A percentile compares a stretch with the other conserved stretches of the same genome.
Conservation (phyloP, 495 filamentous ascomycete species). For the Polyplosphaeria fusca region DNA sequence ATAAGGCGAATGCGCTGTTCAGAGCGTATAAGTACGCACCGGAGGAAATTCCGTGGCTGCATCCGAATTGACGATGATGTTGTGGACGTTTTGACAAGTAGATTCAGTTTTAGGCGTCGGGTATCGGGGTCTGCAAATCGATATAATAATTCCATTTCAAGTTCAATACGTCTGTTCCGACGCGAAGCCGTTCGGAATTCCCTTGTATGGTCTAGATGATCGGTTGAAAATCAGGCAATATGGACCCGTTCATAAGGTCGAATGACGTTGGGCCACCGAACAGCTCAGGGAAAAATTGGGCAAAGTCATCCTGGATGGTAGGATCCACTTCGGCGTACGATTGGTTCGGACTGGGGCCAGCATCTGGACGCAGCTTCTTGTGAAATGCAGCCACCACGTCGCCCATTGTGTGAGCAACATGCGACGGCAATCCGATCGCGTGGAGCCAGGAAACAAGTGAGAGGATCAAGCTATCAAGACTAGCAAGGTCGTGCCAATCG, state of each 20-base stretch:
- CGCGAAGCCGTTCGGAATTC: no score
- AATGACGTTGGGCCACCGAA: slow-evolving; percentile 5
- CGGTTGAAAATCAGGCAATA: slow-evolving; percentile 25
- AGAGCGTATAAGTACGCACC: slow-evolving; percentile 42
- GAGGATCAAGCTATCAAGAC: slow-evolving; percentile 40
- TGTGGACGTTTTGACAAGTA: not conserved
- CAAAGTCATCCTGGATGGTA: slow-evolving; percentile 22
- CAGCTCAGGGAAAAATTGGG: slow-evolving; percentile 21
- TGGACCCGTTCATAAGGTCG: slow-evolving; percentile 3
- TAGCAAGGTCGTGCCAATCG: slow-evolving; percentile 33
- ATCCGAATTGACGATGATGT: slow-evolving; percentile 10
- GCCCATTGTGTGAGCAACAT: slow-evolving; percentile 47
- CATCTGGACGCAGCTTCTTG: slow-evolving; percentile 30
- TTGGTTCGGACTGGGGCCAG: slow-evolving; percentile 13
- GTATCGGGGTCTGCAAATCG: no score
- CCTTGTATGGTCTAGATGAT: not conserved
- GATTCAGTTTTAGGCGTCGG: not conserved
- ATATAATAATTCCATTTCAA: no score
- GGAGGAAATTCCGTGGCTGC: slow-evolving; percentile 40
- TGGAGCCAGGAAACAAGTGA: slow-evolving; percentile 46
- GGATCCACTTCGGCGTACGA: slow-evolving; percentile 24
- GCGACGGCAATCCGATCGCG: slow-evolving; percentile 47
- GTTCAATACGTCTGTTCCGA: no score
- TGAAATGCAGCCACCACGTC: slow-evolving; percentile 39
- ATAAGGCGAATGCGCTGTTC: slow-evolving; percentile 43